A percentile compares a stretch with the other conserved stretches of the same genome.
Conservation (phyloP, 345 rosid species). For the Acer saccharum region DNA sequence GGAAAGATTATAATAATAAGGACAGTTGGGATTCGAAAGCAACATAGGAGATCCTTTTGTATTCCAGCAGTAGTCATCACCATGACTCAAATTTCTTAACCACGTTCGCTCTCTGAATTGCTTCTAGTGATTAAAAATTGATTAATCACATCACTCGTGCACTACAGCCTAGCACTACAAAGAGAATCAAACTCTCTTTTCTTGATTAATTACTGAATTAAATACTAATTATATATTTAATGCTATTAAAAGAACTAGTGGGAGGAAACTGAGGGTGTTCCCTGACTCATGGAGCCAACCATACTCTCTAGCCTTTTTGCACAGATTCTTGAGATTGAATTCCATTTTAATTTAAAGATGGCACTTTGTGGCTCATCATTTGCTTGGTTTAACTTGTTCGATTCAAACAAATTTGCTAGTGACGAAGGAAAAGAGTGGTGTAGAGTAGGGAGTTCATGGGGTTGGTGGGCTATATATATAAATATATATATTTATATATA, state of each 20-base stretch:
- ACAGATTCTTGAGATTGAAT: slow-evolving; percentile 13
- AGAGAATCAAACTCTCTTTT: slow-evolving; percentile 23
- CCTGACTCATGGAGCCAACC: slow-evolving; percentile 53
- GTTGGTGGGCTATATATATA: no score
- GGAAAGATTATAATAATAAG: not conserved
- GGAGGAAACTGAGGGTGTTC: slow-evolving; percentile 41
- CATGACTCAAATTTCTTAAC: not conserved
- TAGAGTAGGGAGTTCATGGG: no score
- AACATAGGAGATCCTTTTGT: slow-evolving; percentile 12
- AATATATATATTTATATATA: no score
- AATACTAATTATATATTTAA: not conserved
- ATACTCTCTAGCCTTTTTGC: not conserved
- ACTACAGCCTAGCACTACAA: slow-evolving; percentile 25
- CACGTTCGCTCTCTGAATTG: no score
- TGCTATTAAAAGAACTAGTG: not conserved
- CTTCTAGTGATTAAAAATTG: no score
- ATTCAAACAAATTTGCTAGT: no score
- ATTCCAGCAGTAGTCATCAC: not conserved
- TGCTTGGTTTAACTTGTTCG: no score
- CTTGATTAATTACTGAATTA: not conserved
- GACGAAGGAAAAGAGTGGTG: no score
- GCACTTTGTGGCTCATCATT: no score
- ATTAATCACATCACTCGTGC: not conserved
- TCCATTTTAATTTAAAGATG: no score
- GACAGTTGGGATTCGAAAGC: slow-evolving; percentile 19